Evolutionary conservation across 179 eudicot genomes (phyloP), one percentile per base, ranked within the genome.

Genomic region (Pouteria campechiana): DNA sequence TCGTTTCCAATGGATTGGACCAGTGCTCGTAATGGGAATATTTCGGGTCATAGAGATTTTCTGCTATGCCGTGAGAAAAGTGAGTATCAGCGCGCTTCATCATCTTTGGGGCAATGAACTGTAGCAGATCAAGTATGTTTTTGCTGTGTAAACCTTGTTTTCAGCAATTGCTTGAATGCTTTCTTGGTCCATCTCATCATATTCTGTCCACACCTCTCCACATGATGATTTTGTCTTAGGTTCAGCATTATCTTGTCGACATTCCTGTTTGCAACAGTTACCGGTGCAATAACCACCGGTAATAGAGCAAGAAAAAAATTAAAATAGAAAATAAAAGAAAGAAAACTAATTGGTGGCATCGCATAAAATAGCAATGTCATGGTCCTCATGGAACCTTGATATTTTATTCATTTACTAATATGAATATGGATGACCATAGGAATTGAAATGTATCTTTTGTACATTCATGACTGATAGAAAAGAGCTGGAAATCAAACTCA

Each of bases 1-100:
- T 70, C 48, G 76, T 75, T 54, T 75, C 81, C n/a, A 75, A 72
- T 11, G 77, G 77, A 70, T 75, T 75, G 15, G 82, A 75, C 82
- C 77, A 75, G 34, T 75, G 71, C 55, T 70, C 71, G 55, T 63
- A 68, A 43, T 70, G 74, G 33, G 33, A 30, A 32, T 70, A 70
- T 22, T 75, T 75, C n/a, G 82, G 77, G 54, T 75, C 77, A 20
- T 67, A 69, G 2, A 75, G 52, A 36, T 75, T 41, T 12, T 70
- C 68, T 0, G 82, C 77, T 42, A 70, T 61, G 27, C 77, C 82
- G 45, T 70, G 77, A 6, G 82, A 75, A 48, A 70, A 67, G 43
- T 75, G 82, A 41, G 69, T 61, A 59, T 70, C 82, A 2, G 77
- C 72, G 31, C 77, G 65, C 31, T 51, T 51, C 82, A 75, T 75